phyloP scores from a whole-genome alignment of 331 rosid species.

The Quercus lobata region DNA sequence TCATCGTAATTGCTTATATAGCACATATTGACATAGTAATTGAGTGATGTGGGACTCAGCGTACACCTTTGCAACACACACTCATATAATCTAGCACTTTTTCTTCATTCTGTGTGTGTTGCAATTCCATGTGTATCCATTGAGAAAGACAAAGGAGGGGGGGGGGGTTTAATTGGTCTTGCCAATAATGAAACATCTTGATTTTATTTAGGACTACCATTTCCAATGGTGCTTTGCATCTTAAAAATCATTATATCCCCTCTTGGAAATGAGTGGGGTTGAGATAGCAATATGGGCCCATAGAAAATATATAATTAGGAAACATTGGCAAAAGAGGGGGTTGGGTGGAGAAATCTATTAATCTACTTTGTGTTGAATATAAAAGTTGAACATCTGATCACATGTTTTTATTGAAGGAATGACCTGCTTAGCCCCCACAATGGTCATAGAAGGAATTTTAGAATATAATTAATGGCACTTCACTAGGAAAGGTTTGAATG shows the following conservation, averaged over 20 bases:
- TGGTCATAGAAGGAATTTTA: neutral
- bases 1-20: too few relatives aligned
- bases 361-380: neutral
- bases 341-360: neutral
- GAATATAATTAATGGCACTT: neutral
- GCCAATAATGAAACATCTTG: too few relatives aligned
- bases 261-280: neutral
- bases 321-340: neutral
- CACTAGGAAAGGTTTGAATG: neutral
- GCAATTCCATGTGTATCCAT: neutral
- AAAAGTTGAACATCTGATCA: too few relatives aligned
- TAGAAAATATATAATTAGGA: neutral
- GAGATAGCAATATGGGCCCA: neutral
- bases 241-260: neutral
- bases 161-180: too few relatives aligned
- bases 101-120: too few relatives aligned
- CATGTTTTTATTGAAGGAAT: neutral
- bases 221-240: neutral
- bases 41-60: too few relatives aligned
- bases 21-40: too few relatives aligned
- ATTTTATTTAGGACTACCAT: too few relatives aligned
- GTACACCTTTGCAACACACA: too few relatives aligned
- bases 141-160: neutral
- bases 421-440: neutral
- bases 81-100: too few relatives aligned